Base-by-base conservation (phyloP, 2,329 filamentous ascomycete genomes). In the Xylogone sp. region DNA sequence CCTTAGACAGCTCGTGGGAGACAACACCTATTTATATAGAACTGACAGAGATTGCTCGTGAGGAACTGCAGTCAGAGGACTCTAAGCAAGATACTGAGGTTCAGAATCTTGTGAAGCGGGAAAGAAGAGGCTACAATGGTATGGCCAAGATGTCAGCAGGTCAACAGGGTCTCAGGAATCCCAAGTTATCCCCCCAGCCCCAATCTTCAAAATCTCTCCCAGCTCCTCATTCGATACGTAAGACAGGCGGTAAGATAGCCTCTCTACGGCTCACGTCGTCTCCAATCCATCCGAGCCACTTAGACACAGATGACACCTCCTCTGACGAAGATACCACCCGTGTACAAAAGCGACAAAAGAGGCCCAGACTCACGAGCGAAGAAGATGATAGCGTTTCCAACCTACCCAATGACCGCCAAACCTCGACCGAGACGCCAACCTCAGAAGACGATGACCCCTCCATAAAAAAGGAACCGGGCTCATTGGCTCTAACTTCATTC, bases 241-340 rank as follows among this genome's bases (percentile, higher is more conserved):
- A 13, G n/a, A 39, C 34, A 29, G 27, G 19, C 10, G 34, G 34
- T 16, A 49, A 49, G 29, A 39, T 19, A 18, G 47, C 47, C n/a
- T 21, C 20, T 2, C 47, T 49, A 43, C 47, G 47, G n/a, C 22
- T 49, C 8, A 39, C 24, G n/a, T 43, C 47, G 12, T 49, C 48
- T 12, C 22, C 43, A 5, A 7, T 45, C 19, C 13, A 18, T 27
- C 16, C 34, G n/a, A 16, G 5, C n/a, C 8, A 39, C 13, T 13
- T 13, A 16, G 12, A 5, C 34, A 39, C 34, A 39, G 34, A 39
- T 16, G 13, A 16, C n/a, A 39, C 34, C 8, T 39, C 34, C 8
- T 39, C 34, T 18, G 48, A 46, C 27, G 31, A 34, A 21, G 27
- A 50, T 24, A 43, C 34, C 12, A 16, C 9, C 8, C 12, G 13